These are phyloP conservation scores for Onygenales sp. DNA, from an alignment of 2,329 filamentous ascomycete genomes.

Conservation along the genomic window DNA sequence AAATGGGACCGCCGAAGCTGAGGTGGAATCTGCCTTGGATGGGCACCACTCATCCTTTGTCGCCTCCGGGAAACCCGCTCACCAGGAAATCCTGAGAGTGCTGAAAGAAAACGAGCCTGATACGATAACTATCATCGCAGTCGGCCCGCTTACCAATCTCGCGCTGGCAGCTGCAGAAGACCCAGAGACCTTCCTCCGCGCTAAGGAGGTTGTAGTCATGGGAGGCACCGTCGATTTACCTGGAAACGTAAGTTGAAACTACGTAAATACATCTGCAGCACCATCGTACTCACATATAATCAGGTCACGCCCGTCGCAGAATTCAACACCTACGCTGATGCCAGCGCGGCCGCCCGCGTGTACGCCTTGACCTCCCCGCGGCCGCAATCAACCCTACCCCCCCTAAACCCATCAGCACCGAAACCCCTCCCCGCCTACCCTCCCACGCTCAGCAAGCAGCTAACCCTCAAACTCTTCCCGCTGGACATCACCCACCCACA, in stretches of 20 bases:
- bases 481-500: conserved; percentile 70
- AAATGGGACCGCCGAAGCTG: conserved; percentile 18
- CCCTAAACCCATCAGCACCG: conserved; percentile 29
- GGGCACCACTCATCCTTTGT: conserved; percentile 52
- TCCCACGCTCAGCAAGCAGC: conserved; percentile 47
- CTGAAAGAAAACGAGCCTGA: conserved; percentile 71
- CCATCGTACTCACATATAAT: neutral
- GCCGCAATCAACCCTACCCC: conserved; percentile 73
- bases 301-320: conserved; percentile 68
- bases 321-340: conserved; percentile 92
- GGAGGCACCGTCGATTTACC: conserved; percentile 70
- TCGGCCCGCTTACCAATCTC: conserved; percentile 89
- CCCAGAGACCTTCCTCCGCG: conserved; percentile 76
- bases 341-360: conserved; percentile 64
- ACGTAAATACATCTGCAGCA: neutral
- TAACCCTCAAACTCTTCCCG: conserved; percentile 63
- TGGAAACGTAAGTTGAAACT: conserved; percentile 60
- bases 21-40: conserved; percentile 39
- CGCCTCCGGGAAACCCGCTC: conserved; percentile 62
- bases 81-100: conserved; percentile 82
- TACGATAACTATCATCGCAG: conserved; percentile 79
- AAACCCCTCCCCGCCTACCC: conserved; percentile 54
- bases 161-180: conserved; percentile 83
- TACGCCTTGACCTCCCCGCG: conserved; percentile 66
- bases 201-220: conserved; percentile 92